phyloP scores from a whole-genome alignment of 345 rosid species.

The Erodium maritimum region DNA sequence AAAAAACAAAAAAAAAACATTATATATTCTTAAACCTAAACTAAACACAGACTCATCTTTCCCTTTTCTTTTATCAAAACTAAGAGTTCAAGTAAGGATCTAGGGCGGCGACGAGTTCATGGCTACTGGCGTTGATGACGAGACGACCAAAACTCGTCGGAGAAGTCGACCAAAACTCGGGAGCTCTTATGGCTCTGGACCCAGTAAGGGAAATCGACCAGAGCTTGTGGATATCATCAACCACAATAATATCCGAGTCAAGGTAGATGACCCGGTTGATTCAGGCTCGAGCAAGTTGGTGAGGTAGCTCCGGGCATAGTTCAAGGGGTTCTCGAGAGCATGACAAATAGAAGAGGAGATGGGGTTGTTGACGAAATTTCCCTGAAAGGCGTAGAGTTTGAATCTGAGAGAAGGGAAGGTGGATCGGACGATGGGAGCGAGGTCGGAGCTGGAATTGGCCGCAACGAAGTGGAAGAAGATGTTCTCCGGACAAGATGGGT shows the following conservation, averaged over 20 bases:
- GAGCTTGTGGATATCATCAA: constrained; percentile 48
- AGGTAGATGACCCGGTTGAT: constrained; percentile 50
- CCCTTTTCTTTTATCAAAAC: too few species aligned
- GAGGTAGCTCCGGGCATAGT: constrained; percentile 65
- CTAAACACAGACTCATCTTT: too few species aligned
- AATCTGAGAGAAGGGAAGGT: constrained; percentile 50
- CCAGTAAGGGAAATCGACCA: constrained; percentile 33
- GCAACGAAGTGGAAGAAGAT: constrained; percentile 64
- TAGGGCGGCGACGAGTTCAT: too few species aligned
- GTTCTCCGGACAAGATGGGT: constrained; percentile 64
- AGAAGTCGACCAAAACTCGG: constrained; percentile 65
- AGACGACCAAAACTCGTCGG: constrained; percentile 53
- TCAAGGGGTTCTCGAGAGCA: constrained; percentile 65
- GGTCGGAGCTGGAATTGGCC: constrained; percentile 14
- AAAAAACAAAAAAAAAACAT: too few species aligned
- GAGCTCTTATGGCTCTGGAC: constrained; percentile 48
- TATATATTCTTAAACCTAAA: too few species aligned
- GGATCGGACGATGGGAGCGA: constrained; percentile 21
- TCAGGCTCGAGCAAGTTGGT: constrained; percentile 40
- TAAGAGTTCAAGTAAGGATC: too few species aligned
- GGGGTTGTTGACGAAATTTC: constrained; percentile 23
- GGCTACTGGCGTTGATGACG: too few species aligned
- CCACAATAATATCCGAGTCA: constrained; percentile 52
- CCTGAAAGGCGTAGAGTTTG: constrained; percentile 38
- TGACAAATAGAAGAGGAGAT: constrained; percentile 54